phyloP scores from a whole-genome alignment of 179 eudicot species.

The Beta lomatogona region DNA sequence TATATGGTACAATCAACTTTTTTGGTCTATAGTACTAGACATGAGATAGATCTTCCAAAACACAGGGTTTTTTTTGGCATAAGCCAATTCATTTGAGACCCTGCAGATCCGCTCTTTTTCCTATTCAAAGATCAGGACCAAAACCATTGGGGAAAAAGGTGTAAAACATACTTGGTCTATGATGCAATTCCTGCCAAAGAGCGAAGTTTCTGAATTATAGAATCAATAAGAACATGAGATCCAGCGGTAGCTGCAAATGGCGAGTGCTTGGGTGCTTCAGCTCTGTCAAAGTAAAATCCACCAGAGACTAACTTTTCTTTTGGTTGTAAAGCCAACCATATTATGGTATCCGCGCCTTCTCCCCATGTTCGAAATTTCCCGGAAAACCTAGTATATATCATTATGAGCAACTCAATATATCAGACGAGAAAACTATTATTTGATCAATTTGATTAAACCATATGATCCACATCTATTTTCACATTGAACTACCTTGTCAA shows the following conservation, averaged over 20 bases:
- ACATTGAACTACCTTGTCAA: not conserved
- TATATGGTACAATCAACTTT: not conserved
- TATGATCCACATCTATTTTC: not conserved
- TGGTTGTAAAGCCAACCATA: conserved; percentile 82
- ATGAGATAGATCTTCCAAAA: not conserved
- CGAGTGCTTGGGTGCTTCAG: conserved; percentile 83
- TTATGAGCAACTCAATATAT: not conserved
- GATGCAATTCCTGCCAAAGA: conserved; percentile 42
- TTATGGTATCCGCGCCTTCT: conserved; percentile 87
- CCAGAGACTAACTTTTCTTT: conserved; percentile 71
- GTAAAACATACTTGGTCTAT: not conserved
- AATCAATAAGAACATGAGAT: conserved; percentile 61
- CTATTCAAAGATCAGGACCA: too few species aligned
- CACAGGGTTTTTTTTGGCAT: not conserved
- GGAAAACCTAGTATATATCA: conserved; percentile 42
- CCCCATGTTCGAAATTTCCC: conserved; percentile 81
- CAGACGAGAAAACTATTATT: not conserved
- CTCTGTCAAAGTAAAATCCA: conserved; percentile 84
- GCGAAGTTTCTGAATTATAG: conserved; percentile 48
- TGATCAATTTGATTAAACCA: not conserved
- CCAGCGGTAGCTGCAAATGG: conserved; percentile 58
- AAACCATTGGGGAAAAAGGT: not conserved
- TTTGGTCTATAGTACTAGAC: not conserved
- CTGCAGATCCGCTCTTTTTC: too few species aligned
- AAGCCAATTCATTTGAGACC: not conserved